These are phyloP conservation scores for Xanthoparmelia taractica DNA, from an alignment of 495 filamentous ascomycete genomes.

Conservation along the genomic window DNA sequence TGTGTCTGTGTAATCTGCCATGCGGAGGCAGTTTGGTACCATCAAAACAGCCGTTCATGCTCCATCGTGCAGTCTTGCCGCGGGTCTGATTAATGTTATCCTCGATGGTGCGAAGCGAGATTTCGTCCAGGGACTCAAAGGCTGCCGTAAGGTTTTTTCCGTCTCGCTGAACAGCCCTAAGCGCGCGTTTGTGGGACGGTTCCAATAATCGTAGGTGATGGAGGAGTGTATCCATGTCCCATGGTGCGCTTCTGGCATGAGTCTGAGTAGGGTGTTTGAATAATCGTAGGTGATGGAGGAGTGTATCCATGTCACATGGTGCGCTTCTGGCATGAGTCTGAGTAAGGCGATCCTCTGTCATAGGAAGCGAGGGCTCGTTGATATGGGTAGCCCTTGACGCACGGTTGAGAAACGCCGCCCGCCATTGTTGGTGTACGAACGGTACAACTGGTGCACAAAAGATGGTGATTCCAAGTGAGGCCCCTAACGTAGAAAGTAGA, in stretches of 20 bases:
- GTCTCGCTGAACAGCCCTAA: too few species aligned
- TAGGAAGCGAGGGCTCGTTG: background rate
- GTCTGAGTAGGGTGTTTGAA: background rate
- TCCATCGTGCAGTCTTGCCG: background rate
- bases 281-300: too few species aligned
- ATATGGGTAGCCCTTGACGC: background rate
- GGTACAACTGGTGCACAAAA: slow-evolving; percentile 14
- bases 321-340: background rate
- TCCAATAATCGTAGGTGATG: too few species aligned
- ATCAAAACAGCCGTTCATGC: background rate
- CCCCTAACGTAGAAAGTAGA: slow-evolving; percentile 27
- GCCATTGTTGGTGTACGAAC: background rate
- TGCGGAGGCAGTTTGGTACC: background rate
- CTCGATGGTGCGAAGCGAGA: background rate
- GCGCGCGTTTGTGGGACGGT: too few species aligned
- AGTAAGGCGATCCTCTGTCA: too few species aligned
- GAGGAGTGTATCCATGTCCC: background rate
- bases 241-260: background rate
- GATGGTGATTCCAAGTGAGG: slow-evolving; percentile 21
- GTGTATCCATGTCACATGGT: background rate
- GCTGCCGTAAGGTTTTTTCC: background rate
- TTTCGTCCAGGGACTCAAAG: background rate
- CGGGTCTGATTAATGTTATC: background rate
- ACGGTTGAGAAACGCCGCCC: background rate
- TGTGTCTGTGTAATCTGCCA: background rate